phyloP scores from a whole-genome alignment of 2,329 filamentous ascomycete genomes.

The Arthroderma sp. region DNA sequence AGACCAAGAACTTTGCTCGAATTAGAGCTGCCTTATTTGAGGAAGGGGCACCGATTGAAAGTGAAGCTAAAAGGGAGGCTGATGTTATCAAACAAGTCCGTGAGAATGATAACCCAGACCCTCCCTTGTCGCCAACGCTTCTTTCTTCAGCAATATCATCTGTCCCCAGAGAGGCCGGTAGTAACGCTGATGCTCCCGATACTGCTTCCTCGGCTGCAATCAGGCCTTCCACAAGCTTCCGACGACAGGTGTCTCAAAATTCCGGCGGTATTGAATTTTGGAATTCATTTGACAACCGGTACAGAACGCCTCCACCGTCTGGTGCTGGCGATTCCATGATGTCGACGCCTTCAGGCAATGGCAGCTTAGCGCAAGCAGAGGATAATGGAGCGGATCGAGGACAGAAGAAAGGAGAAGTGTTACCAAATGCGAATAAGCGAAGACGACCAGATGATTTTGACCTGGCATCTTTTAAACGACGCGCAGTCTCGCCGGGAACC shows the following conservation, averaged over 20 bases:
- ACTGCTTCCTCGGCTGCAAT: slow-evolving; percentile 14
- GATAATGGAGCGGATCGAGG: slow-evolving; percentile 1
- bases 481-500: slow-evolving; percentile 82
- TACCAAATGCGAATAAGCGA: slow-evolving; percentile 36
- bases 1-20: slow-evolving; percentile 88
- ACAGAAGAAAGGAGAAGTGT: not conserved
- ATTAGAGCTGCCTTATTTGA: slow-evolving; percentile 83
- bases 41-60: slow-evolving; percentile 75
- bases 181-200: not conserved
- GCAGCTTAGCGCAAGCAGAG: slow-evolving; percentile 6
- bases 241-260: slow-evolving; percentile 58
- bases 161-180: too few species aligned
- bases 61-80: slow-evolving; percentile 78
- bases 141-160: slow-evolving; percentile 26
- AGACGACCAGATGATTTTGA: slow-evolving; percentile 86
- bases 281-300: slow-evolving; percentile 62
- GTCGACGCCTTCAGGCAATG: slow-evolving; percentile 27
- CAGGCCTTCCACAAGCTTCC: slow-evolving; percentile 52
- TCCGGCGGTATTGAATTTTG: slow-evolving; percentile 63
- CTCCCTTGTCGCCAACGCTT: slow-evolving; percentile 31
- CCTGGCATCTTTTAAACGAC: slow-evolving; percentile 72
- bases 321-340: slow-evolving; percentile 28
- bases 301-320: slow-evolving; percentile 50
- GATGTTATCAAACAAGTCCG: slow-evolving; percentile 92
- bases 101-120: slow-evolving; percentile 63